Evolutionary conservation across 2,329 filamentous ascomycete species (phyloP).

Genomic region (Colletotrichum kahawae): DNA sequence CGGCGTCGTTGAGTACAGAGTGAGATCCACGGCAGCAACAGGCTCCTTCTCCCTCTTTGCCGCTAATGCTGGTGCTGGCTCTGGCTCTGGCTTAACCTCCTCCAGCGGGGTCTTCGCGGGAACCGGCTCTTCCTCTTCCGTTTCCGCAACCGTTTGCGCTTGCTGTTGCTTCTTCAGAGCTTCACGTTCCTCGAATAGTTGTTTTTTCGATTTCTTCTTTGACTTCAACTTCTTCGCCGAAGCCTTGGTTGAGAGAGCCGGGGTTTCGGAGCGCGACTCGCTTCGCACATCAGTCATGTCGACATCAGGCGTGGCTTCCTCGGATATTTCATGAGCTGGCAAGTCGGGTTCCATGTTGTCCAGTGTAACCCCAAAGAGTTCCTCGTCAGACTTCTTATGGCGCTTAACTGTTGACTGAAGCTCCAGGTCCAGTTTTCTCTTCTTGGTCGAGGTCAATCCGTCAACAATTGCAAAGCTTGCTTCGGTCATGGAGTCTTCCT

Average conservation of each 20-base stretch:
- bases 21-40: constrained; percentile 41
- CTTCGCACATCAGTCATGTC: constrained; percentile 50
- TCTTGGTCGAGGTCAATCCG: constrained; percentile 56
- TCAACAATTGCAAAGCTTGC: constrained; percentile 72
- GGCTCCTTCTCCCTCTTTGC: constrained; percentile 39
- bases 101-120: constrained; percentile 32
- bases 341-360: constrained; percentile 57
- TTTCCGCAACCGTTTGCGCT: constrained; percentile 43
- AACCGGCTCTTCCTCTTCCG: constrained; percentile 25
- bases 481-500: constrained; percentile 75
- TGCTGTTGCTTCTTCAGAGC: constrained; percentile 63
- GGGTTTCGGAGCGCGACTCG: constrained; percentile 52
- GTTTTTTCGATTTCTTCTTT: constrained; percentile 82
- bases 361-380: constrained; percentile 72
- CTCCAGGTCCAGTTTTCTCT: constrained; percentile 76
- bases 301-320: constrained; percentile 55
- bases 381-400: constrained; percentile 80
- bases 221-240: constrained; percentile 66
- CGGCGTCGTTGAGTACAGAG: constrained; percentile 54
- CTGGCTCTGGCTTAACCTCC: constrained; percentile 35
- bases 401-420: constrained; percentile 77
- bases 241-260: constrained; percentile 46
- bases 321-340: constrained; percentile 50
- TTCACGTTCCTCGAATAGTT: constrained; percentile 72
- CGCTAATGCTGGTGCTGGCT: neutral